Conservation (phyloP, 257 asterid genomes). For the Apocynum venetum region DNA sequence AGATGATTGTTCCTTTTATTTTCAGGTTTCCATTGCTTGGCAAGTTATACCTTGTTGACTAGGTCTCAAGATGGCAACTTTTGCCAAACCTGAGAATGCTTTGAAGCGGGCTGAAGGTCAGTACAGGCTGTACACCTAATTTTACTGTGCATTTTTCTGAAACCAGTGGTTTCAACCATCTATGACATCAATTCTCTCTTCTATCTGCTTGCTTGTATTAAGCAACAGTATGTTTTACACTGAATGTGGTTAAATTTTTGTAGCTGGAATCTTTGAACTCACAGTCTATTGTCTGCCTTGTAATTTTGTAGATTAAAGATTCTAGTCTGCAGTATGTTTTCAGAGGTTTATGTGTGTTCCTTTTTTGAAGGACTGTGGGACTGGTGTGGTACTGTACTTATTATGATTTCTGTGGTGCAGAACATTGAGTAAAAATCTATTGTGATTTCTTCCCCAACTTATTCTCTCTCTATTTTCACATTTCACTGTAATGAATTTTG, state of each 20-base stretch:
- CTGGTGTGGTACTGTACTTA: background rate
- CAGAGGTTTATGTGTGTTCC: background rate
- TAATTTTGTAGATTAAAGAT: background rate
- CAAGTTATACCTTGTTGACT: background rate
- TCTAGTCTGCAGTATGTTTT: background rate
- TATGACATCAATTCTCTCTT: background rate
- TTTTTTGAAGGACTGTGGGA: background rate
- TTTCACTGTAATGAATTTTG: background rate
- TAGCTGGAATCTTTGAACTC: background rate
- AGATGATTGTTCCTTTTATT: background rate
- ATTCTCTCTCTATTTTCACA: background rate
- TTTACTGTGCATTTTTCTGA: background rate
- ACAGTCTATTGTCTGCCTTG: background rate
- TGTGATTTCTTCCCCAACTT: background rate
- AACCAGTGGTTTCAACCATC: background rate
- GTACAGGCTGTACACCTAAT: slow-evolving; percentile 3
- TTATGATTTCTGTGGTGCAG: background rate
- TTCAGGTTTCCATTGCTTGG: slow-evolving; percentile 4
- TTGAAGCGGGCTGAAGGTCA: slow-evolving; percentile 56
- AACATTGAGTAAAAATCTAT: background rate
- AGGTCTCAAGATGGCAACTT: slow-evolving; percentile 30
- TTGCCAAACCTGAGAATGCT: slow-evolving; percentile 52
- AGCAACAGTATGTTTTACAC: background rate
- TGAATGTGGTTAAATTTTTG: background rate
- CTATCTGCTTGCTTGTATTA: background rate